Base-by-base conservation (phyloP, 352 stramenopile species). In the Phytophthora sp. region DNA sequence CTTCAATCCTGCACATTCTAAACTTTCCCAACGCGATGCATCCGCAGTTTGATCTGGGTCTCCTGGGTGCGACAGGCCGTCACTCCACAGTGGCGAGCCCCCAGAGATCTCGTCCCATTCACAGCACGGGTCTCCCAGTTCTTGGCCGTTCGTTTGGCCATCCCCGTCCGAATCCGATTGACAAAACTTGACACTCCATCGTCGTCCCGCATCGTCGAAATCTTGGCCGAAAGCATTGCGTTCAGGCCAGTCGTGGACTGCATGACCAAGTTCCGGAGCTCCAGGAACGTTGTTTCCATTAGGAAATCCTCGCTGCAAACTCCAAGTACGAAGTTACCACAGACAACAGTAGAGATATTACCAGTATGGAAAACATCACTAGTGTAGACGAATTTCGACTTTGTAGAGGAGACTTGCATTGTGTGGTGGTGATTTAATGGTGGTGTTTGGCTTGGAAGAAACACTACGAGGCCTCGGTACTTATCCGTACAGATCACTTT, bases 211-310 rank as follows among this genome's bases (percentile, higher is more conserved):
- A 5, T 13, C 21, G 2, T 32, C 26, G 54, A 75, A 75, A 8
- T 51, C 66, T 1, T 52, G 11, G 15, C 66, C 66, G 23, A 75
- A 68, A 1, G 28, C 21, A 20, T 66, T 72, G n/a, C 37, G 32
- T 0, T 38, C n/a, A 31, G 44, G 51, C 1, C 31, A 41, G 12
- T n/a, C 44, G 2, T n/a, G 12, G 3, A 51, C 15, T 0, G 55
- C 21, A 35, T 72, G 67, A 5, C 67, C 62, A 28, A 76, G 31
- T 5, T 52, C 57, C 13, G 27, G 21, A 0, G 61, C 46, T 6
- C 43, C 56, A 9, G 43, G 23, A n/a, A 76, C 67, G 0, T 68
- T 66, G 30, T 27, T 45, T 4, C 54, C 67, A 24, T 76, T 72
- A 4, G 62, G 62, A 12, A 76, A 12, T 12, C 15, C n/a, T n/a